phyloP scores from a whole-genome alignment of 192 early-diverging fungal species.

The Entophlyctis luteolus region DNA sequence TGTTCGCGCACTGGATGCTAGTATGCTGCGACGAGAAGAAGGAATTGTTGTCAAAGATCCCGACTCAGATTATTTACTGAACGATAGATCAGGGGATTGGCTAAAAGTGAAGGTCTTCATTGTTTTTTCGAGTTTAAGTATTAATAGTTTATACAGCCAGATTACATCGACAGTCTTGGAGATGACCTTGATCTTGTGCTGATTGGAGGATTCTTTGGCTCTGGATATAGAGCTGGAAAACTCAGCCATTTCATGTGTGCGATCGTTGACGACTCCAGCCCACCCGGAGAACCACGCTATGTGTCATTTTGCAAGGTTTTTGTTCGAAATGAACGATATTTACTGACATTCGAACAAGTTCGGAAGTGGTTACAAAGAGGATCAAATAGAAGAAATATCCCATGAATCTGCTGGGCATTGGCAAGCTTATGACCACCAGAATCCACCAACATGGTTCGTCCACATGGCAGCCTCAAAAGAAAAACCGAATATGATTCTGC shows the following conservation, averaged over 20 bases:
- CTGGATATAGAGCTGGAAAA: conserved; percentile 55
- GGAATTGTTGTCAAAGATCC: conserved; percentile 75
- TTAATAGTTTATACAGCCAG: conserved; percentile 38
- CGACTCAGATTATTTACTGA: conserved; percentile 47
- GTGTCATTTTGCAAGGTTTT: conserved; percentile 56
- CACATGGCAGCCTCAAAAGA: conserved; percentile 56
- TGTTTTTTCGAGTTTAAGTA: conserved; percentile 11
- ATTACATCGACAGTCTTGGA: conserved; percentile 65
- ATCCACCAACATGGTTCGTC: conserved; percentile 50
- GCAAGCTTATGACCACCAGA: conserved; percentile 40
- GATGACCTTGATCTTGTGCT: conserved; percentile 73
- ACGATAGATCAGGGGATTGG: conserved; percentile 56
- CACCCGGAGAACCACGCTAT: conserved; percentile 2
- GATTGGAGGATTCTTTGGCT: conserved; percentile 60
- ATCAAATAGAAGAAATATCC: conserved; percentile 58
- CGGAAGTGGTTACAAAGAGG: conserved; percentile 63
- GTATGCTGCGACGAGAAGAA: conserved; percentile 49
- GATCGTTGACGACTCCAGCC: conserved; percentile 41
- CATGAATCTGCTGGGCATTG: conserved; percentile 44
- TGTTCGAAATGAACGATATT: neutral
- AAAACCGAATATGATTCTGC: conserved; percentile 67
- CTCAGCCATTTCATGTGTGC: conserved; percentile 61
- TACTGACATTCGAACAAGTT: conserved; percentile 23
- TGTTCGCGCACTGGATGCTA: conserved; percentile 52
- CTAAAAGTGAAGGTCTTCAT: conserved; percentile 61